phyloP scores from a whole-genome alignment of 257 asterid genomes.

The Leonotis leonurus region DNA sequence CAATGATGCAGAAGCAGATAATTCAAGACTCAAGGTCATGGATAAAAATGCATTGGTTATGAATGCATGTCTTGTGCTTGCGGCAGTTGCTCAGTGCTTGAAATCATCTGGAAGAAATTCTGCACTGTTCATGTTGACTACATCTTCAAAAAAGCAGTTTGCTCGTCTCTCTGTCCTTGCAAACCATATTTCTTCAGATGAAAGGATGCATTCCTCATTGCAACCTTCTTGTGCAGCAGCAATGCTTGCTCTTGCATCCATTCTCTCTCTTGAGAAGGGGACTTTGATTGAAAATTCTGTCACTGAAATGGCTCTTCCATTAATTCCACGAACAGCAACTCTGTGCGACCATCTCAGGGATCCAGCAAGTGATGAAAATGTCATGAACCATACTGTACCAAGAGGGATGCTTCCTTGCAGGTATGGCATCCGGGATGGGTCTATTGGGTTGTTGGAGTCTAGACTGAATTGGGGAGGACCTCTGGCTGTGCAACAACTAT shows the following conservation, averaged over 20 bases:
- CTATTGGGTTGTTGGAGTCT: constrained; percentile 77
- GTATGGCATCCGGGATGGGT: constrained; percentile 91
- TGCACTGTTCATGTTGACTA: constrained; percentile 77
- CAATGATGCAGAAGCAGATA: constrained; percentile 48
- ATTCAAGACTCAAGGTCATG: constrained; percentile 40
- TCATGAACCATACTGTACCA: constrained; percentile 23
- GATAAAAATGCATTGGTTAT: constrained; percentile 58
- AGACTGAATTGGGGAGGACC: constrained; percentile 97
- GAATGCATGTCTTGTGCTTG: constrained; percentile 73
- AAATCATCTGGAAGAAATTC: constrained; percentile 84
- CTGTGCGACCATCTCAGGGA: constrained; percentile 80
- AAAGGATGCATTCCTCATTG: constrained; percentile 54
- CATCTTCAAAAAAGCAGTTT: constrained; percentile 79
- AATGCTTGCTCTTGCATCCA: constrained; percentile 93
- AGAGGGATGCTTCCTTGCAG: constrained; percentile 69
- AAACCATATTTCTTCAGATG: constrained; percentile 75
- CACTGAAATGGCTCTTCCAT: constrained; percentile 83
- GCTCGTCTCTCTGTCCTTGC: constrained; percentile 81
- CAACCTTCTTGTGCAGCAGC: constrained; percentile 85
- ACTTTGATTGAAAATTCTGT: constrained; percentile 48
- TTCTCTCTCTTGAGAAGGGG: constrained; percentile 78
- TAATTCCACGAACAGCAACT: constrained; percentile 90
- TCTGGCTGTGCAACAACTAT: constrained; percentile 87
- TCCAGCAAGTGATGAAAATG: constrained; percentile 46
- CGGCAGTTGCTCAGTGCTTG: constrained; percentile 67